phyloP scores from a whole-genome alignment of 495 filamentous ascomycete genomes.

The Aspergillus nanangensis region DNA sequence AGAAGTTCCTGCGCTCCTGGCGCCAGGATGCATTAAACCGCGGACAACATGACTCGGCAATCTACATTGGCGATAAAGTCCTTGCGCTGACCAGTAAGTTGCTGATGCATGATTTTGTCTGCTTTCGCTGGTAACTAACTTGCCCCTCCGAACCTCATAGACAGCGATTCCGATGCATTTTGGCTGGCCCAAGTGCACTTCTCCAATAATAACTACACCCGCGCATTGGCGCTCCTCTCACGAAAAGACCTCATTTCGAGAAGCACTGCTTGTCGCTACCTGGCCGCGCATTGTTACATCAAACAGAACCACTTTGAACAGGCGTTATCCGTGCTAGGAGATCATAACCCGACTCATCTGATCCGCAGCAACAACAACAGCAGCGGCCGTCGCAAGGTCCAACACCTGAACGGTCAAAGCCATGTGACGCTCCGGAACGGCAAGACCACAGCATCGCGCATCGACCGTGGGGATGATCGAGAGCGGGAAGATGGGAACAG shows the following conservation, averaged over 20 bases:
- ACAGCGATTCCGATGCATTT: conserved; percentile 85
- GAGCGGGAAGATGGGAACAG: conserved; percentile 67
- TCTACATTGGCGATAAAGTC: conserved; percentile 95
- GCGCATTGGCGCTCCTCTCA: conserved; percentile 79
- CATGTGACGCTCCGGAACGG: conserved; percentile 46
- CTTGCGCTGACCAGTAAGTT: conserved; percentile 82
- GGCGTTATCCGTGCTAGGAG: conserved; percentile 81
- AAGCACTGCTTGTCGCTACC: conserved; percentile 82
- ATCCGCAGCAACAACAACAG: conserved; percentile 62
- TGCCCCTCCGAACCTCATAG: conserved; percentile 43
- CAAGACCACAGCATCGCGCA: conserved; percentile 36
- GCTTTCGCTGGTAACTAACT: not conserved
- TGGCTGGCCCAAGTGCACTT: conserved; percentile 96
- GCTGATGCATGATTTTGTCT: not conserved
- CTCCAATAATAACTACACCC: conserved; percentile 85
- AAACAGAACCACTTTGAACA: conserved; percentile 87
- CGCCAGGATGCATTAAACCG: conserved; percentile 88
- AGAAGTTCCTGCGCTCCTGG: conserved; percentile 88
- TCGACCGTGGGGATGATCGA: conserved; percentile 57
- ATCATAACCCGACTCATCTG: conserved; percentile 86
- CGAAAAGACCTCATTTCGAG: conserved; percentile 77
- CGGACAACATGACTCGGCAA: conserved; percentile 90
- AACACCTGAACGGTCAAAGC: conserved; percentile 47
- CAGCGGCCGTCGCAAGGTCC: conserved; percentile 57
- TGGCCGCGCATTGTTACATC: conserved; percentile 89